Conservation (phyloP, 352 stramenopile genomes). For the Globisporangium sylvaticum region DNA sequence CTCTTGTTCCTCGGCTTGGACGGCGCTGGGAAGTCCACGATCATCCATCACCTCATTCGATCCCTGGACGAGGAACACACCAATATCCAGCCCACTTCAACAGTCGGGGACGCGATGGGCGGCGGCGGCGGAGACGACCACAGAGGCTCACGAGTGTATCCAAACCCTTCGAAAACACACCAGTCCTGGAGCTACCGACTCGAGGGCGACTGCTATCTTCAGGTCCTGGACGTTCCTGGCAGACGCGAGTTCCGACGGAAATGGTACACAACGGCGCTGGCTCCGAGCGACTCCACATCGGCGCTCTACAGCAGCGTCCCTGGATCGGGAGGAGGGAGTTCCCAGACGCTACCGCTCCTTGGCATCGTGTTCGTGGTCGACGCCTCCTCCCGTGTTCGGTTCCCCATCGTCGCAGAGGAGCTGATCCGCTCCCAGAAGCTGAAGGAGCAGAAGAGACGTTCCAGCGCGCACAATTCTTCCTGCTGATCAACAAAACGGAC, state of each 20-base stretch:
- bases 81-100: slow-evolving; percentile 4
- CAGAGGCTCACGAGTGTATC: slow-evolving; percentile 9
- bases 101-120: not conserved
- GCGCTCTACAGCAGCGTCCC: not conserved
- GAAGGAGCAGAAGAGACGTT: slow-evolving; percentile 24
- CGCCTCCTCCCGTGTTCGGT: slow-evolving; percentile 35
- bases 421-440: slow-evolving; percentile 46
- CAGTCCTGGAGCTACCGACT: slow-evolving; percentile 32
- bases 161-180: slow-evolving; percentile 23
- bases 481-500: slow-evolving; percentile 64
- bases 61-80: slow-evolving; percentile 19
- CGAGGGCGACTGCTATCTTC: slow-evolving; percentile 40
- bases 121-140: not conserved
- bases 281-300: not conserved
- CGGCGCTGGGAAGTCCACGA: slow-evolving; percentile 54
- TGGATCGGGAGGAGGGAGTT: slow-evolving; percentile 8
- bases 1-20: slow-evolving; percentile 53
- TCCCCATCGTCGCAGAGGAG: slow-evolving; percentile 45
- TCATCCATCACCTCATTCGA: slow-evolving; percentile 39
- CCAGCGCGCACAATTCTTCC: slow-evolving; percentile 34
- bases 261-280: slow-evolving; percentile 26
- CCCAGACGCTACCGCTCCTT: slow-evolving; percentile 28
- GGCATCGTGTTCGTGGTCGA: slow-evolving; percentile 55
- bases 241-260: slow-evolving; percentile 27
- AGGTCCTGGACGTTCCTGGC: slow-evolving; percentile 44